Evolutionary conservation across 768 basidiomycete genomes (phyloP).

Genomic region (Leucosporidium yakuticum): DNA sequence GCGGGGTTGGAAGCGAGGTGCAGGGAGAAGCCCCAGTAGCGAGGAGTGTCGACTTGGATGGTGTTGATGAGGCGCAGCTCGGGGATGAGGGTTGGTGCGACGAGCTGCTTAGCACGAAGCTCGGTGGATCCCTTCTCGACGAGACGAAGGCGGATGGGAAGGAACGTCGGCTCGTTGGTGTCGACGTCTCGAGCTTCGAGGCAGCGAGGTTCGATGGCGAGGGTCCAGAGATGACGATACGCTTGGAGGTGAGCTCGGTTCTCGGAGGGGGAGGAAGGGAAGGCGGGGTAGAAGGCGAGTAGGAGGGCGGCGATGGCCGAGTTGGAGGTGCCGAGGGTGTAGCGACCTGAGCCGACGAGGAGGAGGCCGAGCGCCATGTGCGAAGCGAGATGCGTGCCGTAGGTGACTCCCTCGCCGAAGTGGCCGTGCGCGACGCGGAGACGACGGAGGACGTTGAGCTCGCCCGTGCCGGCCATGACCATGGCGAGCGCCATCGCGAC

Average conservation of each 20-base stretch:
- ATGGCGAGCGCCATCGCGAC: slow-evolving; percentile 80
- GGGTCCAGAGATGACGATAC: slow-evolving; percentile 88
- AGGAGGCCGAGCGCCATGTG: slow-evolving; percentile 85
- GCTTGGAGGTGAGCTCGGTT: slow-evolving; percentile 89
- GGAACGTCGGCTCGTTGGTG: slow-evolving; percentile 78
- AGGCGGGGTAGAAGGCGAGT: slow-evolving; percentile 85
- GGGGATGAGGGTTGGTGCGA: slow-evolving; percentile 87
- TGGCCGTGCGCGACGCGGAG: slow-evolving; percentile 85
- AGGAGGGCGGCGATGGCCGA: slow-evolving; percentile 85
- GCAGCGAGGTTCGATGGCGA: slow-evolving; percentile 90
- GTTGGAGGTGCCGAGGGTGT: slow-evolving; percentile 84
- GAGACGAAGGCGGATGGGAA: slow-evolving; percentile 81
- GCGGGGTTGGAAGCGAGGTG: slow-evolving; percentile 63
- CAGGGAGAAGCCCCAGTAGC: slow-evolving; percentile 90
- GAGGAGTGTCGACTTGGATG: slow-evolving; percentile 82
- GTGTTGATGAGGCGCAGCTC: slow-evolving; percentile 74
- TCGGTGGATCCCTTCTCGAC: slow-evolving; percentile 53
- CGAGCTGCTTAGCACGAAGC: slow-evolving; percentile 65
- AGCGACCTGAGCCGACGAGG: slow-evolving; percentile 87
- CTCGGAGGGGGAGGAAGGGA: slow-evolving; percentile 69
- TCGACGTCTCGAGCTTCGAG: slow-evolving; percentile 88
- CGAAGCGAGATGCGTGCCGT: slow-evolving; percentile 82
- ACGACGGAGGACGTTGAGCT: slow-evolving; percentile 78
- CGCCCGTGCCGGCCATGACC: slow-evolving; percentile 97
- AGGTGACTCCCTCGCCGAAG: slow-evolving; percentile 54